Evolutionary conservation across 805 yeast species (phyloP).

Genomic region (Barnettozyma sp.): DNA sequence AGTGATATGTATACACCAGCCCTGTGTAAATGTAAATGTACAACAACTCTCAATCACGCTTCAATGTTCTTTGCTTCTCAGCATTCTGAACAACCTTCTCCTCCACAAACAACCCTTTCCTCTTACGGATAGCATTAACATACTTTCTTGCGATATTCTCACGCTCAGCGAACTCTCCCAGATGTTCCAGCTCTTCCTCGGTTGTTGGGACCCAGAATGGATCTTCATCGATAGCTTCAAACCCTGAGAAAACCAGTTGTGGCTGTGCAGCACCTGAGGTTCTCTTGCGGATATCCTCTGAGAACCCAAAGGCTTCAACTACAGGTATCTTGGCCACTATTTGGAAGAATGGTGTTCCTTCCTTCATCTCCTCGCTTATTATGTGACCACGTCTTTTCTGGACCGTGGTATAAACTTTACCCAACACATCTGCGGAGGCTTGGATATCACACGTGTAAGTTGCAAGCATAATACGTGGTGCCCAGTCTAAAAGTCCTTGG

Average conservation of each 20-base stretch:
- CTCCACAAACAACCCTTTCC: slow-evolving; percentile 86
- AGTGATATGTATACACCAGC: too few relatives aligned
- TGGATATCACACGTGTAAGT: slow-evolving; percentile 93
- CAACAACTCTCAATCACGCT: slow-evolving; percentile 41
- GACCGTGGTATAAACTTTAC: slow-evolving; percentile 91
- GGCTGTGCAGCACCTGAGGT: slow-evolving; percentile 98
- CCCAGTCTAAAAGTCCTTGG: slow-evolving; percentile 64
- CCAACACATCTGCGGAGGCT: slow-evolving; percentile 88
- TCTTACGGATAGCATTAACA: slow-evolving; percentile 71
- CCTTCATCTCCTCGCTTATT: slow-evolving; percentile 90
- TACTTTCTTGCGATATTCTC: slow-evolving; percentile 87
- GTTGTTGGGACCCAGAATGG: slow-evolving; percentile 99
- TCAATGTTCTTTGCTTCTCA: slow-evolving; percentile 87
- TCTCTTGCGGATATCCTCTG: slow-evolving; percentile 87
- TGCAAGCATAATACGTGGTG: slow-evolving; percentile 88
- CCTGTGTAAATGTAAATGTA: slow-evolving; percentile 1
- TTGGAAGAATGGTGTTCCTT: slow-evolving; percentile 95
- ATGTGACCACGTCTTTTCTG: slow-evolving; percentile 83
- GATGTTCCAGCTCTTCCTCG: slow-evolving; percentile 88
- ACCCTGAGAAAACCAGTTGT: slow-evolving; percentile 86
- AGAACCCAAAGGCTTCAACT: slow-evolving; percentile 92
- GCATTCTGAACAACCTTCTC: slow-evolving; percentile 89
- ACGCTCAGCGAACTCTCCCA: slow-evolving; percentile 88
- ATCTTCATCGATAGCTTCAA: slow-evolving; percentile 78
- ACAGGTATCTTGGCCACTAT: slow-evolving; percentile 84